Evolutionary conservation across 2,329 filamentous ascomycete genomes (phyloP), one percentile per base, ranked within the genome.

Genomic region (Microsporum canis): DNA sequence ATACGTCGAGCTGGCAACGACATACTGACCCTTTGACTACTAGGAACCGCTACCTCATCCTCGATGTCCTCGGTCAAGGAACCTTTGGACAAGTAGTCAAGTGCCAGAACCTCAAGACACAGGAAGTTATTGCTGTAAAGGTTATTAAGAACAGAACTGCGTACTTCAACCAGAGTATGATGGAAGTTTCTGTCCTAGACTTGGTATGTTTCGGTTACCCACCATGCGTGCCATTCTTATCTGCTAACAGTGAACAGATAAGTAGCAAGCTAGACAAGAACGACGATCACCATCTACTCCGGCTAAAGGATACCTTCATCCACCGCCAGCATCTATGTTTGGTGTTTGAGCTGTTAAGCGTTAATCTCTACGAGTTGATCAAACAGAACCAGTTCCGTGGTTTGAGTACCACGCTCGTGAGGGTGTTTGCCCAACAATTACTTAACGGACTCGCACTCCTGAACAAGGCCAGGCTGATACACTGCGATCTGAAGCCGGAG

Each of bases 131-230:
- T 51, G 94, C 94, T 2, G 94, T 99, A 67, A 99, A 99, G 77
- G 94, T 99, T 60, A 94, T 99, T 78, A 99, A 99, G 78, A 99
- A 99, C 75, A 87, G 92, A 69, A 99, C 94, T 1, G 94, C 94
- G 41, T 99, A 99, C 75, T 99, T 99, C 79, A 99, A 99, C 72
- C 94, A 99, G 75, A 97, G 94, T 75, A 99, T 99, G 94, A 99
- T 99, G 94, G 94, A 99, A 73, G 94, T 99, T 36, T 99, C 94
- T 1, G 94, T 99, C 29, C 80, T 99, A 62, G 94, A 99, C 75
- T 73, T 99, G 80, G 90, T 95, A 80, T 62, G 84, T 68, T 59
- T 3, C 34, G 14, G 3, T 1, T 5, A 36, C 27, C 34, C n/a
- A 39, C 60, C 60, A 14, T 12, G 39, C 59, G 0, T 6, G 55